These are phyloP conservation scores for Hymenoscyphus scutula DNA, from an alignment of 2,329 filamentous ascomycete genomes.

Conservation along the genomic window DNA sequence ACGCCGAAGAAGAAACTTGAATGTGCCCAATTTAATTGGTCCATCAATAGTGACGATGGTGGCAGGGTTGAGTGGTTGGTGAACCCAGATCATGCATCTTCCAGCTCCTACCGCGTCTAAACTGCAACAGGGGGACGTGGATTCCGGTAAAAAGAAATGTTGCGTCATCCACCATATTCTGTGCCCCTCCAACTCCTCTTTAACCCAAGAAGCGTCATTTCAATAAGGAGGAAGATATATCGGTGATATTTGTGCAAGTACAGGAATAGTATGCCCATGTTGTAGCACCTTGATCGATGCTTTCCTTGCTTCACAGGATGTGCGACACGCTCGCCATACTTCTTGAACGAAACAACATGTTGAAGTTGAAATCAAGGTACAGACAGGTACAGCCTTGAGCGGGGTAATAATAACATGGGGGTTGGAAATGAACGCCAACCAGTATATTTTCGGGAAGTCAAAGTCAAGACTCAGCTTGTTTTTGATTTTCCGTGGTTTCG, in stretches of 20 bases:
- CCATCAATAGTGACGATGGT: background rate
- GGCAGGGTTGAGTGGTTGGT: background rate
- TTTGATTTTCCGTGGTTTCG: background rate
- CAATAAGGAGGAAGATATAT: constrained; percentile 3
- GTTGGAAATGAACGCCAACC: background rate
- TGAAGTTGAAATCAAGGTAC: constrained; percentile 1
- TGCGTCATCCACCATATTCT: constrained; percentile 15
- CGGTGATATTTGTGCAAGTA: no score
- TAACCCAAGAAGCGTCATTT: background rate
- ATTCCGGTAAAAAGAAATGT: constrained; percentile 10
- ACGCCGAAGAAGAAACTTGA: background rate
- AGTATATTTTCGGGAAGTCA: background rate
- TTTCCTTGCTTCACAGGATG: background rate
- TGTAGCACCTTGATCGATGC: background rate
- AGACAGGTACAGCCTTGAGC: background rate
- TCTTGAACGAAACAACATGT: background rate
- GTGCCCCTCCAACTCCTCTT: constrained; percentile 8
- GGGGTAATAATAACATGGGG: background rate
- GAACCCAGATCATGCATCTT: background rate
- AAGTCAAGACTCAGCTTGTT: constrained; percentile 10
- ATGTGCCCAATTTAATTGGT: background rate
- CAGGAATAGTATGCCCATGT: background rate
- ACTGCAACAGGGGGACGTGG: background rate
- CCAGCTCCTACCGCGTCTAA: background rate
- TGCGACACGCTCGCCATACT: background rate